phyloP scores from a whole-genome alignment of 2,329 filamentous ascomycete species.

The Cladobotryum mycophilum region DNA sequence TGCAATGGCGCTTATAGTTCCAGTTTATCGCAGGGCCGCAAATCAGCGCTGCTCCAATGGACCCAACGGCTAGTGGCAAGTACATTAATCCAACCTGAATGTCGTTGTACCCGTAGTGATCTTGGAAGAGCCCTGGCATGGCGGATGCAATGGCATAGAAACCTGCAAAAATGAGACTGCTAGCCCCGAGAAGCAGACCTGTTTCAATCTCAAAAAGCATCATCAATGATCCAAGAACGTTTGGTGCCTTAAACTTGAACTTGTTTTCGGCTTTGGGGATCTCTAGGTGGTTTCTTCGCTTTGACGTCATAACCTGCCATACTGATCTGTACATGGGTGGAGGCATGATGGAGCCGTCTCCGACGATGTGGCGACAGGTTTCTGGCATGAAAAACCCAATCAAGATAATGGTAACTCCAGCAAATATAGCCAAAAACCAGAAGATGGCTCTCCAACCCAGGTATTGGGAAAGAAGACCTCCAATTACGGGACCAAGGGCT shows the following conservation, averaged over 20 bases:
- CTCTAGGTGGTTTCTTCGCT: neutral
- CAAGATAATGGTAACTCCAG: constrained; percentile 34
- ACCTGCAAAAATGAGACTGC: constrained; percentile 41
- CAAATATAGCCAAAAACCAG: constrained; percentile 52
- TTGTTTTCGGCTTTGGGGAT: constrained; percentile 13
- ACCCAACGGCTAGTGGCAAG: constrained; percentile 44
- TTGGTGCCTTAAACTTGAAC: constrained; percentile 34
- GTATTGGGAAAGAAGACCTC: constrained; percentile 50
- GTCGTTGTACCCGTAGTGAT: constrained; percentile 55
- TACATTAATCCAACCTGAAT: constrained; percentile 48
- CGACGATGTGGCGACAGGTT: constrained; percentile 43
- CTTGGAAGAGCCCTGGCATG: constrained; percentile 36
- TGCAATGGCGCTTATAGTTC: constrained; percentile 60
- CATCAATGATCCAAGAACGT: constrained; percentile 34
- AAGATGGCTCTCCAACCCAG: constrained; percentile 57
- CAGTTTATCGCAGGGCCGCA: constrained; percentile 55
- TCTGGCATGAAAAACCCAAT: constrained; percentile 48
- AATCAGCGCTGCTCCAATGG: constrained; percentile 38
- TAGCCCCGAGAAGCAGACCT: constrained; percentile 38
- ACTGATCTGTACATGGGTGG: constrained; percentile 31
- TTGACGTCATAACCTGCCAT: constrained; percentile 22
- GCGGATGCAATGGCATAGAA: constrained; percentile 43
- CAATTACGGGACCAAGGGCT: constrained; percentile 49
- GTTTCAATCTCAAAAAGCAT: constrained; percentile 38
- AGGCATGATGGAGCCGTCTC: constrained; percentile 43